These are phyloP conservation scores for Cercospora sp. DNA, from an alignment of 2,329 filamentous ascomycete species.

Conservation along the genomic window DNA sequence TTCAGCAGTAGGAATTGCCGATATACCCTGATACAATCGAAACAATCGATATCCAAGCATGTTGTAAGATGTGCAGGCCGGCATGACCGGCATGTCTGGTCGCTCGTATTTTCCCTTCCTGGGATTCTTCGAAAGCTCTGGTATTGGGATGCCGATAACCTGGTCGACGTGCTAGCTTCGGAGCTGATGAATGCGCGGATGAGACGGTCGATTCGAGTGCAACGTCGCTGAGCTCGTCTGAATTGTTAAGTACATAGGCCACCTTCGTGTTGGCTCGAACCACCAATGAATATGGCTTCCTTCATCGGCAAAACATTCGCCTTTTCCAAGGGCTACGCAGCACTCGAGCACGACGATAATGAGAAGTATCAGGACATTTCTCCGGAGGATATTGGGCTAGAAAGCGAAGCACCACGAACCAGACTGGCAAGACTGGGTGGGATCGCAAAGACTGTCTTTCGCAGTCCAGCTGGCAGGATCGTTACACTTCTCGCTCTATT, in stretches of 20 bases:
- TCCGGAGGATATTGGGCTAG: background rate
- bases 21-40: background rate
- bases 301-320: background rate
- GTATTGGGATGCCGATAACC: background rate
- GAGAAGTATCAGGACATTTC: background rate
- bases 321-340: background rate
- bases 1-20: background rate
- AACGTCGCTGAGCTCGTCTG: background rate
- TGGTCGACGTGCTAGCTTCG: background rate
- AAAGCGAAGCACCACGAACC: background rate
- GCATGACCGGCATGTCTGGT: background rate
- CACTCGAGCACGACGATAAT: background rate
- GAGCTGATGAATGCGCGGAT: background rate
- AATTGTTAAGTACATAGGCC: background rate
- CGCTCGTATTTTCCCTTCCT: background rate
- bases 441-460: background rate
- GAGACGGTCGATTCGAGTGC: background rate
- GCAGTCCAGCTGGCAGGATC: background rate
- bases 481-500: background rate
- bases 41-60: background rate
- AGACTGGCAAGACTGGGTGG: background rate
- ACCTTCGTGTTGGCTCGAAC: background rate
- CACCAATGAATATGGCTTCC: background rate
- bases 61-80: background rate
- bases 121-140: background rate